Evolutionary conservation across 225 moss, liverwort and hornwort species (phyloP).

Genomic region (Sphagnum contortum): DNA sequence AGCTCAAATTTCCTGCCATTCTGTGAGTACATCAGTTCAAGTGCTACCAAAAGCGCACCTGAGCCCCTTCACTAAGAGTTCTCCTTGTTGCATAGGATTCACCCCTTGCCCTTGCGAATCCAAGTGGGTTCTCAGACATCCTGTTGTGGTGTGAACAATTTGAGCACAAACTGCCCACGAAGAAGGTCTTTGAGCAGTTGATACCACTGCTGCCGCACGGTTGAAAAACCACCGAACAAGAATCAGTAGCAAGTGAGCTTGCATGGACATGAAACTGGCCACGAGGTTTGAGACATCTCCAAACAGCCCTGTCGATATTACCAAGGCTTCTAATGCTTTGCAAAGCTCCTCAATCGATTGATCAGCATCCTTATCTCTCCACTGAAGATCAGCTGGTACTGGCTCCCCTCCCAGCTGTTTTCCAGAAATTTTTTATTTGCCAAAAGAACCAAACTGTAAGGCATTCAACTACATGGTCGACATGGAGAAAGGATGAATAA

Average conservation of each 20-base stretch:
- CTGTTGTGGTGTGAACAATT: conserved; percentile 59
- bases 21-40: conserved; percentile 68
- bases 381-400: conserved; percentile 32
- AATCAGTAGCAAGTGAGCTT: conserved; percentile 72
- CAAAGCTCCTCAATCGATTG: conserved; percentile 58
- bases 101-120: conserved; percentile 42
- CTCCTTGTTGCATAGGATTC: conserved; percentile 21
- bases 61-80: conserved; percentile 63
- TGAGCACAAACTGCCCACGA: conserved; percentile 53
- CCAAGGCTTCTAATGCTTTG: conserved; percentile 51
- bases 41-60: conserved; percentile 55
- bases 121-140: conserved; percentile 67
- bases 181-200: conserved; percentile 19
- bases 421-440: background rate
- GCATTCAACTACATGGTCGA: too few species aligned
- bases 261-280: conserved; percentile 65
- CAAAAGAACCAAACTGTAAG: background rate
- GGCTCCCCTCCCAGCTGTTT: conserved; percentile 33
- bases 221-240: conserved; percentile 61
- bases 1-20: conserved; percentile 21
- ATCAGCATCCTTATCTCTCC: conserved; percentile 60
- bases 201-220: conserved; percentile 13
- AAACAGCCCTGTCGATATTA: conserved; percentile 38
- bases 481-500: too few species aligned
- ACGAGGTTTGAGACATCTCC: conserved; percentile 57